Base-by-base conservation (phyloP, 1,284 basidiomycete genomes). In the Cutaneotrichosporon cavernicola region DNA sequence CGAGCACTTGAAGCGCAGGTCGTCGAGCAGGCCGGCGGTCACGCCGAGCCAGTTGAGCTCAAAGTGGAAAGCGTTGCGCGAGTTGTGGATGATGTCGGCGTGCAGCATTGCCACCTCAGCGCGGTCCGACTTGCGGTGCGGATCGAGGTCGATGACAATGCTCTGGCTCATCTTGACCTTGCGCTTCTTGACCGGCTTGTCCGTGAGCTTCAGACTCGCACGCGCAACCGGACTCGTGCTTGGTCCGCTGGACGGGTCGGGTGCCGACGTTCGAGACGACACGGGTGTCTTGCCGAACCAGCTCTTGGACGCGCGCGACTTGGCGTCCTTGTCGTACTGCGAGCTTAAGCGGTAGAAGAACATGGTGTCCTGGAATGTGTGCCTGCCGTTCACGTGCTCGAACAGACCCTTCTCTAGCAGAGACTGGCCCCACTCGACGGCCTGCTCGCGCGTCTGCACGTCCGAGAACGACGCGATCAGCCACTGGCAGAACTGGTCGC, bases 41-140 rank as follows among this genome's bases (percentile, higher is more conserved):
- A 94, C 92, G 10, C 93, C 94, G 30, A 98, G 89, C 96, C 97
- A 99, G 70, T 98, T 93, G 50, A 99, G 84, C 79, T 99, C 95
- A 73, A 97, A 92, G 80, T 97, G 93, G 81, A 95, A 95, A 62
- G 91, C 92, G 49, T 90, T 95, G 18, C 85, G 86, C 0, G 91
- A 89, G 74, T 96, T 96, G 79, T 97, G 93, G 59, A 94, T 90
- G 64, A 95, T 87, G 78, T 97, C 94, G 75, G 93, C 88, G 74
- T 97, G 93, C 34, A 96, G 83, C 46, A 94, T 85, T 30, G 92
- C 90, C 5, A 88, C 87, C 70, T 97, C 93, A 1, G 92, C 89
- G 70, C 93, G 88, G 74, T 92, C 89, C 67, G 90, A 94, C 79
- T 86, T 87, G 62, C 89, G 90, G 71, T 84, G 84, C 1, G 87